Conservation (phyloP, 345 rosid genomes). For the Brassica incana region DNA sequence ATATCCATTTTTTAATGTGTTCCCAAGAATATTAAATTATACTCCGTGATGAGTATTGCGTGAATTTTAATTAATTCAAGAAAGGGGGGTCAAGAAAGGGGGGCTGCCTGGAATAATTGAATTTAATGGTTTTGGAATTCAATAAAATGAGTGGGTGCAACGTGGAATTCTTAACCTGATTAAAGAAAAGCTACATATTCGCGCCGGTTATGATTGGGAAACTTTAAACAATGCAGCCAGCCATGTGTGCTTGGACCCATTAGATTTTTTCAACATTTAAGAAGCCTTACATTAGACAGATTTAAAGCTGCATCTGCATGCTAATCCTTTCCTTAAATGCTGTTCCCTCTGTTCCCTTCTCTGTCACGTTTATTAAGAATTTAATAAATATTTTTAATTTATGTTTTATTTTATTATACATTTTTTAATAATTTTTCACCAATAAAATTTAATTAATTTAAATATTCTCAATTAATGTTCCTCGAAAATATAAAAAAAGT, state of each 20-base stretch:
- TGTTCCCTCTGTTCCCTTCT: too few species aligned
- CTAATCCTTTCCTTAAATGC: conserved; percentile 24
- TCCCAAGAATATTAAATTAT: conserved; percentile 16
- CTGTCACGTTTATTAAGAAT: too few species aligned
- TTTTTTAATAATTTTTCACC: too few species aligned
- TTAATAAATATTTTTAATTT: too few species aligned
- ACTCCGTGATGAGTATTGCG: neutral
- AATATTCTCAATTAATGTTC: too few species aligned
- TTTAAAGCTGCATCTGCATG: neutral
- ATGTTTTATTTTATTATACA: too few species aligned
- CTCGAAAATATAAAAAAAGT: too few species aligned
- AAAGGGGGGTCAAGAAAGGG: conserved; percentile 17
- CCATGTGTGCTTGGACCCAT: conserved; percentile 34
- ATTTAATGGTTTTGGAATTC: conserved; percentile 32
- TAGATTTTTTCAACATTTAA: conserved; percentile 1
- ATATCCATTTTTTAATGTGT: neutral
- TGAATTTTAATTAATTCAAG: conserved; percentile 19
- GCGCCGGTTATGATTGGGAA: conserved; percentile 36
- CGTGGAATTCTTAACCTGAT: conserved; percentile 34
- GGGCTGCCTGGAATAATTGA: conserved; percentile 26
- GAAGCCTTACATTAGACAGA: neutral
- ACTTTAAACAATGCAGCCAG: conserved; percentile 19
- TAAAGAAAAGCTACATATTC: conserved; percentile 2
- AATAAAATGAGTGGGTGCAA: conserved; percentile 22
- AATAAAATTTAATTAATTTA: too few species aligned